Evolutionary conservation across 2,329 filamentous ascomycete species (phyloP).

Genomic region (Eurotiales sp.): DNA sequence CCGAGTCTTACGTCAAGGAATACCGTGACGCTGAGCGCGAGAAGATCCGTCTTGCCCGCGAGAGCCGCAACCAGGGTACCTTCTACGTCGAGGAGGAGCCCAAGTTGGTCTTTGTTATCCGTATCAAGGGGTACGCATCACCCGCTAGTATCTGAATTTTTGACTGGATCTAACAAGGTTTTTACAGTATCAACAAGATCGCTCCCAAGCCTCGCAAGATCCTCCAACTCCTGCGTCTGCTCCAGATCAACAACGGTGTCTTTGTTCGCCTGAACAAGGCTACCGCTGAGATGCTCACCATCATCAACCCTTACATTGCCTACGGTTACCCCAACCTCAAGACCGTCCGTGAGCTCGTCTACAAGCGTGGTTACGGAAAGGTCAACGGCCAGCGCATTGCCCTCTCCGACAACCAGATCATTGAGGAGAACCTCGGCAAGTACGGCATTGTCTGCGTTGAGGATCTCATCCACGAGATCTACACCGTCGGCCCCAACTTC

Average conservation of each 20-base stretch:
- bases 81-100: constrained; percentile 93
- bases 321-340: constrained; percentile 99
- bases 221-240: constrained; percentile 96
- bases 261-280: constrained; percentile 98
- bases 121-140: constrained; percentile 82
- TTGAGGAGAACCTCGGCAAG: constrained; percentile 95
- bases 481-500: constrained; percentile 98
- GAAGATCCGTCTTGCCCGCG: constrained; percentile 88
- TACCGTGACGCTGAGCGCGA: constrained; percentile 98
- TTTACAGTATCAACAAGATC: constrained; percentile 97
- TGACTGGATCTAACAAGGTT: neutral
- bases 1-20: constrained; percentile 99
- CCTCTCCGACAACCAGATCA: constrained; percentile 95
- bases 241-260: constrained; percentile 99
- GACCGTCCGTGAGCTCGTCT: constrained; percentile 97
- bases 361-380: constrained; percentile 99
- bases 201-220: constrained; percentile 99
- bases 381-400: constrained; percentile 96
- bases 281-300: constrained; percentile 93
- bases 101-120: constrained; percentile 95
- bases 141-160: neutral
- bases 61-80: constrained; percentile 86
- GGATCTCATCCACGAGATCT: constrained; percentile 99
- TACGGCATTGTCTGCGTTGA: constrained; percentile 99
- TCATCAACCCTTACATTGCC: constrained; percentile 98